Conservation (phyloP, 352 stramenopile genomes). For the Globisporangium takayamanum region DNA sequence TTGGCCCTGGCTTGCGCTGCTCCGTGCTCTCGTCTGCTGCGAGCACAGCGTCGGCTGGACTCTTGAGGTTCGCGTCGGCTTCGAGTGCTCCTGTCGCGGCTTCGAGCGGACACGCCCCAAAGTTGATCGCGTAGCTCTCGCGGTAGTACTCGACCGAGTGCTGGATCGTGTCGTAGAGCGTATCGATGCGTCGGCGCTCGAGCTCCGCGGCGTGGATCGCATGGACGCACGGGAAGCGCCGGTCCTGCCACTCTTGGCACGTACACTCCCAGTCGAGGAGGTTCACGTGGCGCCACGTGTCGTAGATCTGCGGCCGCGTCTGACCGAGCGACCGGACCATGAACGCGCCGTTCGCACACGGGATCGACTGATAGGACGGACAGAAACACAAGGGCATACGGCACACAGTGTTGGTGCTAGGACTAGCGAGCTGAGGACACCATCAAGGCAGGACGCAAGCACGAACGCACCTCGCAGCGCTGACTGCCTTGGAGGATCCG, state of each 20-base stretch:
- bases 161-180: conserved; percentile 57
- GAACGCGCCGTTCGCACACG: conserved; percentile 69
- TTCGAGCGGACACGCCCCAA: conserved; percentile 61
- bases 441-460: background rate
- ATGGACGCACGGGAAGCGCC: conserved; percentile 70
- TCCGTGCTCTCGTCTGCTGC: conserved; percentile 31
- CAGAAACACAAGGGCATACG: background rate
- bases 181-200: conserved; percentile 64
- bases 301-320: conserved; percentile 42
- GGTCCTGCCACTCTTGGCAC: conserved; percentile 77
- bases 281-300: conserved; percentile 75
- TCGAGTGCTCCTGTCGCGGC: conserved; percentile 33
- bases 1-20: conserved; percentile 57
- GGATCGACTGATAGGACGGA: conserved; percentile 43
- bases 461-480: conserved; percentile 57
- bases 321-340: conserved; percentile 72
- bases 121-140: conserved; percentile 47
- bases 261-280: conserved; percentile 71
- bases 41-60: conserved; percentile 60
- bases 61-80: conserved; percentile 43
- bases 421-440: background rate
- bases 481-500: conserved; percentile 68
- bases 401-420: background rate
- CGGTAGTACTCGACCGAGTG: conserved; percentile 67
- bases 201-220: conserved; percentile 68